Conservation (phyloP, 129 eudicot species). For the Helianthus tuberosus region DNA sequence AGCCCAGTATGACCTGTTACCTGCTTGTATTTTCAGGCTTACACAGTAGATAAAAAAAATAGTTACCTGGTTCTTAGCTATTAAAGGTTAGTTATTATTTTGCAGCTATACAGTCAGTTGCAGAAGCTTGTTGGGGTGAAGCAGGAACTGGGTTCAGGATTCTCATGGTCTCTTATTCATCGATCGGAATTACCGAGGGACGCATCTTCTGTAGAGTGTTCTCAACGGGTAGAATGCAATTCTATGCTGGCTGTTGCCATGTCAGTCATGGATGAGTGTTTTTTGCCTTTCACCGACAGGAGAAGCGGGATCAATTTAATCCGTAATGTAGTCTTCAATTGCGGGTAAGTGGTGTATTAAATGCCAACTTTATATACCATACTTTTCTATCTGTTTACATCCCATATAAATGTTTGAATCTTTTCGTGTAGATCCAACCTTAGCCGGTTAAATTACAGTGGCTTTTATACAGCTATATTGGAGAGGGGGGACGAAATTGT, state of each 20-base stretch:
- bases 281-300: conserved; percentile 75
- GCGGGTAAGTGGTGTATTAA: conserved; percentile 61
- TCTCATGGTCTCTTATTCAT: conserved; percentile 80
- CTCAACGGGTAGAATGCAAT: conserved; percentile 75
- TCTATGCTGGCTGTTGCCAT: conserved; percentile 88
- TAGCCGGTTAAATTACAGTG: conserved; percentile 62
- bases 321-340: conserved; percentile 82
- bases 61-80: not conserved
- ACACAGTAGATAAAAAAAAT: too few species aligned
- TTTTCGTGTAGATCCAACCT: conserved; percentile 66
- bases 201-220: conserved; percentile 34
- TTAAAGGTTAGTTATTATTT: conserved; percentile 12
- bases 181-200: conserved; percentile 56
- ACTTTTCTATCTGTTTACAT: not conserved
- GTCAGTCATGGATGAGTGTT: conserved; percentile 90
- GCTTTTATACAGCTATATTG: conserved; percentile 74
- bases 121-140: conserved; percentile 85
- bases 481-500: conserved; percentile 83
- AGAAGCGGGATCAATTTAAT: conserved; percentile 79
- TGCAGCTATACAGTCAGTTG: conserved; percentile 62
- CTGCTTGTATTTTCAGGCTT: too few species aligned
- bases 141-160: conserved; percentile 77
- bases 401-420: not conserved
- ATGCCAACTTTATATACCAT: not conserved
- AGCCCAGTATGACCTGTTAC: too few species aligned